Evolutionary conservation across 2,329 filamentous ascomycete species (phyloP).

Genomic region (Penicillium digitatum): DNA sequence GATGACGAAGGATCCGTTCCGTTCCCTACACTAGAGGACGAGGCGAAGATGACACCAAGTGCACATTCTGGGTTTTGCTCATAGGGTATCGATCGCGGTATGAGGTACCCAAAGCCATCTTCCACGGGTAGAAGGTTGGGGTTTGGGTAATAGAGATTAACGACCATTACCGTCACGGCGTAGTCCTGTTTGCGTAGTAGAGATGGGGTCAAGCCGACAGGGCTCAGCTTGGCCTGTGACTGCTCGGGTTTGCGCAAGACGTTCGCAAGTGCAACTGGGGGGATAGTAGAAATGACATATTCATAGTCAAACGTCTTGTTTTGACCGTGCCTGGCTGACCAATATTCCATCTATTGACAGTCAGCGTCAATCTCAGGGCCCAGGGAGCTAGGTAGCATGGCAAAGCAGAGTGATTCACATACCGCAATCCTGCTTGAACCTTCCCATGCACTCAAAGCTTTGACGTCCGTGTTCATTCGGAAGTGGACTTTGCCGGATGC

Average conservation of each 20-base stretch:
- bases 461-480: constrained; percentile 49
- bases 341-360: constrained; percentile 16
- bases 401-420: background rate
- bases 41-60: constrained; percentile 91
- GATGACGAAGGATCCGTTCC: background rate
- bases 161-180: constrained; percentile 80
- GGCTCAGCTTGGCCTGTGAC: constrained; percentile 11
- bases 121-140: constrained; percentile 60
- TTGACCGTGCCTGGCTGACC: background rate
- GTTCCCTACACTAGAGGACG: constrained; percentile 57
- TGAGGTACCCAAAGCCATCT: constrained; percentile 81
- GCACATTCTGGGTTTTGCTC: constrained; percentile 76
- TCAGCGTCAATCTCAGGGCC: constrained; percentile 2
- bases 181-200: constrained; percentile 45
- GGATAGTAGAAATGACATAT: constrained; percentile 34
- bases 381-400: background rate
- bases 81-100: constrained; percentile 67
- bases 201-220: background rate
- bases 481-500: constrained; percentile 59
- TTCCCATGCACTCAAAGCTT: constrained; percentile 1
- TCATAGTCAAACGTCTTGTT: constrained; percentile 17
- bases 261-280: constrained; percentile 27
- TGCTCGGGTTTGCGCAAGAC: constrained; percentile 16
- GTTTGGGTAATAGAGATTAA: constrained; percentile 79
- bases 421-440: background rate